Conservation (phyloP, 83 land plant genomes). For the Isoetes engelmannii region DNA sequence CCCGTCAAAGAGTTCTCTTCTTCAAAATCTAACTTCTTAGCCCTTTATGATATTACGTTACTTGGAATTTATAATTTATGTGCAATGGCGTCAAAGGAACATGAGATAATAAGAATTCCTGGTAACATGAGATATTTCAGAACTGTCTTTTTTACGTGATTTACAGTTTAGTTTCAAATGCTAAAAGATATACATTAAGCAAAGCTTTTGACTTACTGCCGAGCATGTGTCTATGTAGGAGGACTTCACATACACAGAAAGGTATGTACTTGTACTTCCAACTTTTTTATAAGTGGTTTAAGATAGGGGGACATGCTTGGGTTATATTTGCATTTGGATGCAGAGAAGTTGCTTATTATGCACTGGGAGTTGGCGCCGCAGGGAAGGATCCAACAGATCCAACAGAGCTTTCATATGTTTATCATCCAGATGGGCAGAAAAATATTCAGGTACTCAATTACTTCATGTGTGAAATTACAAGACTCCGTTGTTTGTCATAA, state of each 20-base stretch:
- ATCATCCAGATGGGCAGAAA: constrained; percentile 65
- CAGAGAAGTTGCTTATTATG: constrained; percentile 82
- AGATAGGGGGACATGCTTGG: not conserved
- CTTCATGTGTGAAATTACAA: not conserved
- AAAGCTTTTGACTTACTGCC: not conserved
- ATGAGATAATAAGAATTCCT: no score
- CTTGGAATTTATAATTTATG: no score
- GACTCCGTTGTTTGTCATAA: not conserved
- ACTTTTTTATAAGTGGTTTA: not conserved
- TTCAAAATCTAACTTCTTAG: no score
- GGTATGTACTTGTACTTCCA: not conserved
- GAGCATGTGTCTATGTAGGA: not conserved
- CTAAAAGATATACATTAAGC: not conserved
- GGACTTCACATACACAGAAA: constrained; percentile 3
- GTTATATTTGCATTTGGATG: not conserved
- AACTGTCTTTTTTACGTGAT: no score
- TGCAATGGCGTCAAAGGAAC: no score
- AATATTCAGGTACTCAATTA: constrained; percentile 19
- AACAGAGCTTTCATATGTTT: constrained; percentile 76
- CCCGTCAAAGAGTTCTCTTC: no score
- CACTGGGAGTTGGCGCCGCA: constrained; percentile 86
- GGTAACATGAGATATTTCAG: no score
- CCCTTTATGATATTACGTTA: no score
- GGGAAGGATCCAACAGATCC: constrained; percentile 60
- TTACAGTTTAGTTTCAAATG: no score